Evolutionary conservation across 2,329 filamentous ascomycete genomes (phyloP).

Genomic region (Myriosclerotinia duriaeana): DNA sequence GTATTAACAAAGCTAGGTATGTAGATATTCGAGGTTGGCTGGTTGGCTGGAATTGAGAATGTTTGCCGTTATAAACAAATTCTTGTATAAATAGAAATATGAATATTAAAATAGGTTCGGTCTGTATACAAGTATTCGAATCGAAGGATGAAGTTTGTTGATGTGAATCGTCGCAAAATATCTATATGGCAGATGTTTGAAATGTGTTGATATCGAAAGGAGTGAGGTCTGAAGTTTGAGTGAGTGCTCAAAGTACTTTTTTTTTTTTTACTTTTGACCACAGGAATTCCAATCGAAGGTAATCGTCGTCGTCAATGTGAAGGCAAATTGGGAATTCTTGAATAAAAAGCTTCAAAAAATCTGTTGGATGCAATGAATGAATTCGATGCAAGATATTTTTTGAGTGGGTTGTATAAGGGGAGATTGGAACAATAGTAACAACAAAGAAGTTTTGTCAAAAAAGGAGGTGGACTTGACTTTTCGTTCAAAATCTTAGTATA

Average conservation of each 20-base stretch:
- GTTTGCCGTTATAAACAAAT: constrained; percentile 23
- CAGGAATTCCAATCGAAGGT: constrained; percentile 4
- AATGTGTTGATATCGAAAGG: constrained; percentile 13
- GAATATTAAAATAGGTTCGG: constrained; percentile 19
- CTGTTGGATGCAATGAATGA: constrained; percentile 13
- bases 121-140: constrained; percentile 24
- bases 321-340: constrained; percentile 1
- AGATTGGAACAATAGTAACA: constrained; percentile 24
- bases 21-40: constrained; percentile 22
- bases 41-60: constrained; percentile 24
- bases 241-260: constrained; percentile 1
- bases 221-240: constrained; percentile 7
- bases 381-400: constrained; percentile 2
- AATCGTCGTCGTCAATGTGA: neutral
- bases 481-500: neutral
- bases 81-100: constrained; percentile 17
- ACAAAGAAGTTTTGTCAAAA: constrained; percentile 23
- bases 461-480: constrained; percentile 16
- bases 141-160: constrained; percentile 19
- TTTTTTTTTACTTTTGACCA: neutral
- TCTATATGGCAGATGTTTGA: constrained; percentile 9
- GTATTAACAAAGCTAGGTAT: constrained; percentile 24
- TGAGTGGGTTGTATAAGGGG: neutral
- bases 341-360: neutral
- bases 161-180: constrained; percentile 20